Conservation (phyloP, 1,284 basidiomycete species). For the Ganoderma leucocontextum region DNA sequence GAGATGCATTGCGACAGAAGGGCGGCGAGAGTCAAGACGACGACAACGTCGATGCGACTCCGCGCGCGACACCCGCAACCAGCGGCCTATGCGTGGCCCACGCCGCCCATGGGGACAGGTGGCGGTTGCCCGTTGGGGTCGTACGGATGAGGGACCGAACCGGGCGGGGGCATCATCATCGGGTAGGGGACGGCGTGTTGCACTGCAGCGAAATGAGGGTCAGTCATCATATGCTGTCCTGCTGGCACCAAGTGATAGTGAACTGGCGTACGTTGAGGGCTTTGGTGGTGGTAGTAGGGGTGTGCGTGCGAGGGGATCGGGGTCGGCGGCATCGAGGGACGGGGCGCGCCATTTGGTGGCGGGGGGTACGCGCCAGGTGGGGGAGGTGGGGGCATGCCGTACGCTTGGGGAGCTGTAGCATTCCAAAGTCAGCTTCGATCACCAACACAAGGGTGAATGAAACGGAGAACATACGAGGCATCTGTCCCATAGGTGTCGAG, state of each 20-base stretch:
- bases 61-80: conserved; percentile 5
- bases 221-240: conserved; percentile 22
- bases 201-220: conserved; percentile 54
- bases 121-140: conserved; percentile 64
- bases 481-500: conserved; percentile 79
- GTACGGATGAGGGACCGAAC: conserved; percentile 70
- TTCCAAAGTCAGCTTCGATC: background rate
- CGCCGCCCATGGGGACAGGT: conserved; percentile 73
- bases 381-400: conserved; percentile 64
- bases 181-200: conserved; percentile 84
- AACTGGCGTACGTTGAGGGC: conserved; percentile 76
- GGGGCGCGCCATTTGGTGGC: conserved; percentile 75
- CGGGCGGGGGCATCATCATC: conserved; percentile 88
- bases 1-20: conserved; percentile 24
- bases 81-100: conserved; percentile 59
- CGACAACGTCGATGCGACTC: background rate
- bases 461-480: conserved; percentile 70
- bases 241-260: conserved; percentile 35
- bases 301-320: conserved; percentile 85
- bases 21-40: conserved; percentile 5
- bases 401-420: conserved; percentile 64
- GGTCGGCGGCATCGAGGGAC: conserved; percentile 86
- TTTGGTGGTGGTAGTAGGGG: conserved; percentile 86
- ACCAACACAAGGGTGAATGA: background rate
- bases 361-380: conserved; percentile 75